Percentiles rank a stretch among this genome's conserved stretches.
phyloP scores from a whole-genome alignment of 371 early-diverging fungal species.

The Saksenaea oblongispora region DNA sequence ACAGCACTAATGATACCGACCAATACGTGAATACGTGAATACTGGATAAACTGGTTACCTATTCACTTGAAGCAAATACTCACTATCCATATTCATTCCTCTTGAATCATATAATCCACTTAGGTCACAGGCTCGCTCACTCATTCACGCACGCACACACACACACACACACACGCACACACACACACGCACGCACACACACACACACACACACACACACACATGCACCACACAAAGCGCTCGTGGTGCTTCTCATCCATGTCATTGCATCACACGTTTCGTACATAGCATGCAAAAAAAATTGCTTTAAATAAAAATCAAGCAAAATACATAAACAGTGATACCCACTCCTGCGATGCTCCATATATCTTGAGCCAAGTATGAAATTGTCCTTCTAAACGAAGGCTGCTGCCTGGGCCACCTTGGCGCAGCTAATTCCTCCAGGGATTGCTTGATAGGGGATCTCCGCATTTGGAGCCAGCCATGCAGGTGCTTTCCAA shows the following conservation, averaged over 20 bases:
- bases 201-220: not conserved
- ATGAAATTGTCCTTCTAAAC: not conserved
- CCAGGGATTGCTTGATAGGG: not conserved
- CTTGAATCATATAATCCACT: not conserved
- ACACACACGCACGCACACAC: not conserved
- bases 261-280: not conserved
- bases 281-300: constrained; percentile 4
- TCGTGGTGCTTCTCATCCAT: not conserved
- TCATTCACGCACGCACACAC: not conserved
- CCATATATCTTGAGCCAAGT: constrained; percentile 13
- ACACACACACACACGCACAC: not conserved
- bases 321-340: constrained; percentile 24
- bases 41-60: not conserved
- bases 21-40: not conserved
- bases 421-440: not conserved
- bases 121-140: too few species aligned
- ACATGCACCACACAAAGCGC: not conserved
- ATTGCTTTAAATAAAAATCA: constrained; percentile 18
- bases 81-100: not conserved
- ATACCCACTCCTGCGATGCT: constrained; percentile 20
- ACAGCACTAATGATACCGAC: constrained; percentile 2
- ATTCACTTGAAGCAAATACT: not conserved
- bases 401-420: not conserved
- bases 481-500: not conserved
- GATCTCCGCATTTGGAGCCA: not conserved